Percentiles rank a stretch among this genome's conserved stretches.
Conservation (phyloP, 2,329 filamentous ascomycete species). For the Colletotrichum trifolii region DNA sequence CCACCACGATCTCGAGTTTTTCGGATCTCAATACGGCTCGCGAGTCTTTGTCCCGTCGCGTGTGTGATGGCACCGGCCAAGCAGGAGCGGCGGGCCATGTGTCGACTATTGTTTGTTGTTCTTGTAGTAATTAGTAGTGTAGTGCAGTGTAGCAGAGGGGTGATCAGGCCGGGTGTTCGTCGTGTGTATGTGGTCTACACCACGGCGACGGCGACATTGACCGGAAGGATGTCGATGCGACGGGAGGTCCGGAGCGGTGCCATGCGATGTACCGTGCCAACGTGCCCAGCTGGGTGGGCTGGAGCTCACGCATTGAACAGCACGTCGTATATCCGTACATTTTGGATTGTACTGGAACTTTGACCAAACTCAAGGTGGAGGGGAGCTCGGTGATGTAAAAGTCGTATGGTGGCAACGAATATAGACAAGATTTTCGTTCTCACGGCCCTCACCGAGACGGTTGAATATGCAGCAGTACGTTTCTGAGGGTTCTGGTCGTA, state of each 20-base stretch:
- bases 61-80: too few relatives aligned
- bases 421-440: slow-evolving; percentile 22
- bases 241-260: slow-evolving; percentile 2
- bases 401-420: slow-evolving; percentile 7
- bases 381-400: too few relatives aligned
- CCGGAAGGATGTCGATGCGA: slow-evolving; percentile 8
- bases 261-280: too few relatives aligned
- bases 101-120: not conserved
- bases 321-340: too few relatives aligned
- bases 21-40: slow-evolving; percentile 2
- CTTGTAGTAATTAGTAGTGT: slow-evolving; percentile 9
- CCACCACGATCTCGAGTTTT: not conserved
- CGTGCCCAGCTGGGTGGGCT: too few relatives aligned
- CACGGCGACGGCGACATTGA: slow-evolving; percentile 2
- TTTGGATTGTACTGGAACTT: too few relatives aligned
- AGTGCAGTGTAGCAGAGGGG: slow-evolving; percentile 11
- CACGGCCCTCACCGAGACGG: slow-evolving; percentile 24
- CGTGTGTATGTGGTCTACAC: slow-evolving; percentile 3
- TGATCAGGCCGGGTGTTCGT: slow-evolving; percentile 35
- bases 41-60: slow-evolving; percentile 7
- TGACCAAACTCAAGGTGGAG: too few relatives aligned
- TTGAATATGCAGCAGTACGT: not conserved
- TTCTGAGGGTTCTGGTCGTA: not conserved
- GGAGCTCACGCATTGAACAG: too few relatives aligned
- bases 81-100: too few relatives aligned